Evolutionary conservation across 768 basidiomycete genomes (phyloP), one percentile per base, ranked within the genome.

Genomic region (Tylopilus sp.): DNA sequence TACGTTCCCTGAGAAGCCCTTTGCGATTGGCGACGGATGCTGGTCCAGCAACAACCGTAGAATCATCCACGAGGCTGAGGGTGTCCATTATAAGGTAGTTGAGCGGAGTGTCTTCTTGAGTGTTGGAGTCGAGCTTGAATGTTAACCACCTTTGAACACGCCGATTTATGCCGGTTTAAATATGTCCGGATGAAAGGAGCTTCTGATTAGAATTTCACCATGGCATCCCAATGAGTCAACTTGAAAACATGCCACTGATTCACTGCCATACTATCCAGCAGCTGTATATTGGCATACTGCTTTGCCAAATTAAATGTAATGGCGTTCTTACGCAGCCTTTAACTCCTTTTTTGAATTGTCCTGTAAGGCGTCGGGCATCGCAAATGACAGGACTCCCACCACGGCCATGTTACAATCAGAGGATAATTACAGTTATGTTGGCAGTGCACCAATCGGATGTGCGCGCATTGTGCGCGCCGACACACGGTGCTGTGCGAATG

Each of bases 41-140:
- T 4, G 62, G 56, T 0, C 78, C 77, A 18, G 73, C 75, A 41
- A 80, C 72, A 42, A 78, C 70, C 11, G 78, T 79, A 26, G 69
- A 65, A 43, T 70, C 69, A 45, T 80, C 81, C 47, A 63, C 72
- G 46, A 75, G 60, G 56, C 70, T 72, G 22, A 72, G 70, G 7
- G 65, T 57, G 44, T 65, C 63, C 66, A 67, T 69, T 30, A 17
- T 8, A 20, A 20, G 22, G 25, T 28, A 25, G 20, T 25, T 40
- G 42, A 9, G 31, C 28, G 39, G 23, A 40, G n/a, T 38, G 20
- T 43, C 31, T 31, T 31, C 30, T 31, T 31, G 31, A 5, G 2
- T 28, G 28, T 31, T 12, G 31, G 31, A 31, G 11, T 31, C 15
- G 31, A 31, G 8, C 31, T 13, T 25, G 42, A 20, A n/a, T n/a